Evolutionary conservation across 2,329 filamentous ascomycete genomes (phyloP), one percentile per base, ranked within the genome.

Genomic region (Aspergillus ochraceus): DNA sequence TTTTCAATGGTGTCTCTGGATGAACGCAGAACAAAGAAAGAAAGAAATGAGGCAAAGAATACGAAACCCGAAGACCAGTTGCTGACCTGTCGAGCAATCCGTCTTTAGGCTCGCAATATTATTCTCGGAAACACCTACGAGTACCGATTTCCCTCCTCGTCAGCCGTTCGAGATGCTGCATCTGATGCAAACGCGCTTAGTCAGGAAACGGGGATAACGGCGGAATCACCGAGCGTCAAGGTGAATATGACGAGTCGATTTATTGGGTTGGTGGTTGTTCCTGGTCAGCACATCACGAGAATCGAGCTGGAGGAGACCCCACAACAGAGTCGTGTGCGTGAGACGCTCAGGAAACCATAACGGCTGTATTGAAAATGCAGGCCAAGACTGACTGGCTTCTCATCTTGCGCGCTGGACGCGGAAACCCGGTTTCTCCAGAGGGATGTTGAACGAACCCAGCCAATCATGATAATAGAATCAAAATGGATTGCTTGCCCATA

Each of bases 191-290:
- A 63, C 36, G 36, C 36, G 17, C 36, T n/a, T 47, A 62, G 68
- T 61, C 62, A 70, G 59, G 59, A 59, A 50, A 49, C 64, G 22
- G 62, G 60, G 52, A 59, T 58, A 52, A 59, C 59, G 46, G 62
- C 51, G 47, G 58, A 67, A 52, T 60, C 59, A 14, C 58, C 60
- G 49, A 72, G 77, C 57, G 71, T 89, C 58, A 85, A 83, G 63
- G 77, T 91, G 56, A 85, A 92, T 67, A 90, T 96, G 88, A 89
- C 86, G 26, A 92, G 90, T 66, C 87, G 95, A 56, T 96, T 92
- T 71, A 85, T 99, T 22, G 95, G 95, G 0, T 79, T 98, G 26
- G 88, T 99, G 2, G 93, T 97, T 24, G 86, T 99, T 4, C 95
- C 95, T 0, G 93, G 94, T 0, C 81, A 90, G 66, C 87, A 96